A percentile compares a stretch with the other conserved stretches of the same genome.
Evolutionary conservation across 2,329 filamentous ascomycete genomes (phyloP).

Genomic region (Lasiodiplodia gonubiensis): DNA sequence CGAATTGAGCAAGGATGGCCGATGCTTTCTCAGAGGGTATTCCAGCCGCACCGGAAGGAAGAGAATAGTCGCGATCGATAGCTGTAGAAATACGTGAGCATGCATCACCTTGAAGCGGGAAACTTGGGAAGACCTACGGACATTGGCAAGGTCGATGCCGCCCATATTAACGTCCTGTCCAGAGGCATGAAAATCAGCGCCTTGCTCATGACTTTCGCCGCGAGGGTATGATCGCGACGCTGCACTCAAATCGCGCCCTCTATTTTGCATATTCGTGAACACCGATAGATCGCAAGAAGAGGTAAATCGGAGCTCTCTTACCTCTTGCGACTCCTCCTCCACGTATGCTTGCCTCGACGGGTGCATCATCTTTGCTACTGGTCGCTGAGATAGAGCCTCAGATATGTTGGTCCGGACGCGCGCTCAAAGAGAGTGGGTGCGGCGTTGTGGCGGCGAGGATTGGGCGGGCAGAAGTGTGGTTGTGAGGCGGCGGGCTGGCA

Average conservation of each 20-base stretch:
- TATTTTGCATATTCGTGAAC: conserved; percentile 30
- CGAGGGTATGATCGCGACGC: conserved; percentile 19
- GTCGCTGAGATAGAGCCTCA: not conserved
- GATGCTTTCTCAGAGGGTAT: conserved; percentile 81
- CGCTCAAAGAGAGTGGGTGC: not conserved
- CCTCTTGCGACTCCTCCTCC: conserved; percentile 76
- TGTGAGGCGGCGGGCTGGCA: not conserved
- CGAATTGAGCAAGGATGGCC: conserved; percentile 84
- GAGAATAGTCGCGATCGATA: conserved; percentile 82
- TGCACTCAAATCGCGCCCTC: conserved; percentile 25
- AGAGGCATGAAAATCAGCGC: conserved; percentile 25
- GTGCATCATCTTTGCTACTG: conserved; percentile 65
- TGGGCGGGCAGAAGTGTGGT: not conserved
- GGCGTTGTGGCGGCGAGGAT: not conserved
- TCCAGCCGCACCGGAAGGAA: conserved; percentile 69
- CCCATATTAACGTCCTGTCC: conserved; percentile 58
- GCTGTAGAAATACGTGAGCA: conserved; percentile 45
- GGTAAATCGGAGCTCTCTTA: conserved; percentile 53
- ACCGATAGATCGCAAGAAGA: conserved; percentile 38
- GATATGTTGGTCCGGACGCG: not conserved
- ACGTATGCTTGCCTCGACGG: conserved; percentile 92
- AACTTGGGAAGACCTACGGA: conserved; percentile 59
- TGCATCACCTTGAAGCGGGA: not conserved
- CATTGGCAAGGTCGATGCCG: conserved; percentile 66
- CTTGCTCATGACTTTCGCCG: conserved; percentile 15